These are phyloP conservation scores for Verticillium klebahnii DNA, from an alignment of 2,329 filamentous ascomycete genomes.

Conservation along the genomic window DNA sequence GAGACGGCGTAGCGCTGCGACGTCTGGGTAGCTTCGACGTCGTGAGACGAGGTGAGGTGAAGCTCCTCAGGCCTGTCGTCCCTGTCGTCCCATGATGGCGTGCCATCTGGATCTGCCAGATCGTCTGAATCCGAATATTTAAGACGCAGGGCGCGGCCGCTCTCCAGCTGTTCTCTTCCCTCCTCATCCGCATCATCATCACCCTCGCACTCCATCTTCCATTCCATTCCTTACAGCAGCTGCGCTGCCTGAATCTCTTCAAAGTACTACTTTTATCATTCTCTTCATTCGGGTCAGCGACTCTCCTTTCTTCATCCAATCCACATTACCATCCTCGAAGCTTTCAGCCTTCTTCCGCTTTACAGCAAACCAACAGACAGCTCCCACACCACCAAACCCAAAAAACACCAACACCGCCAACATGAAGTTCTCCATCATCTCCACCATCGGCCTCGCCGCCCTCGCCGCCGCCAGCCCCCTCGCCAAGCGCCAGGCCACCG, in stretches of 20 bases:
- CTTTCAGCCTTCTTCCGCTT: background rate
- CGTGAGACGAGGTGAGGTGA: background rate
- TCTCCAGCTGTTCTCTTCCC: background rate
- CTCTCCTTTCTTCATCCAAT: conserved; percentile 6
- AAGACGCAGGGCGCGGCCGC: background rate
- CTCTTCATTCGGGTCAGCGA: conserved; percentile 8
- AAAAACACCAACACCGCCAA: conserved; percentile 6
- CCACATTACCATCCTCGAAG: background rate
- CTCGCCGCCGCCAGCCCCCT: conserved; percentile 24
- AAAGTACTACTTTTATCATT: conserved; percentile 6
- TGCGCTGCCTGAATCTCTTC: conserved; percentile 1
- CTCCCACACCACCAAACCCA: background rate
- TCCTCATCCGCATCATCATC: conserved; percentile 1
- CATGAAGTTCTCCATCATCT: conserved; percentile 29
- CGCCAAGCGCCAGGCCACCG: conserved; percentile 16
- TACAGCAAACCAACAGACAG: background rate
- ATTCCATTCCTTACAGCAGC: conserved; percentile 1
- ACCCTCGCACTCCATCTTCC: background rate
- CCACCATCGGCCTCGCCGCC: conserved; percentile 19
- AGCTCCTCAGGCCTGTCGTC: background rate
- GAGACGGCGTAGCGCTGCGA: background rate
- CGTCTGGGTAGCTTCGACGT: background rate
- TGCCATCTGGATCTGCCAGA: background rate
- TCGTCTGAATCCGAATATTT: conserved; percentile 2
- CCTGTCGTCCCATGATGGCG: conserved; percentile 1